phyloP scores from a whole-genome alignment of 257 asterid genomes.

The Capsicum baccatum region DNA sequence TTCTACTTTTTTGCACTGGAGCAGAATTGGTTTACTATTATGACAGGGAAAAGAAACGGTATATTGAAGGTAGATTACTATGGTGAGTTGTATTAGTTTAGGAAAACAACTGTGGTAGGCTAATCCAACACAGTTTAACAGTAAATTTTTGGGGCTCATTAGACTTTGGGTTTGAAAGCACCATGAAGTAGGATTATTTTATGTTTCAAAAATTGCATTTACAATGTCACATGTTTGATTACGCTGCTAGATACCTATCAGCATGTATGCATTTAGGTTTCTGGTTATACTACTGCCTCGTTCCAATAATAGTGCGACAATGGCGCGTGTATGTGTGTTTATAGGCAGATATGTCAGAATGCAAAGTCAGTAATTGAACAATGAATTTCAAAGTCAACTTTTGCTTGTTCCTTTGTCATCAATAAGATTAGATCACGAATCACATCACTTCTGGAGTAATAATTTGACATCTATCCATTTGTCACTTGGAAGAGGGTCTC shows the following conservation, averaged over 20 bases:
- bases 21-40: constrained; percentile 75
- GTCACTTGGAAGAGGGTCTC: neutral
- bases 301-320: neutral
- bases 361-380: neutral
- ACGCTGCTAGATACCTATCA: neutral
- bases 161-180: neutral
- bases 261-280: constrained; percentile 4
- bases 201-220: neutral
- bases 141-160: neutral
- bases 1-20: constrained; percentile 84
- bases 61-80: constrained; percentile 78
- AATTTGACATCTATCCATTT: neutral
- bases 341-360: neutral
- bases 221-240: neutral
- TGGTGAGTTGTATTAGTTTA: constrained; percentile 57
- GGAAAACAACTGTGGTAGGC: neutral
- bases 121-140: neutral
- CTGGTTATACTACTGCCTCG: neutral
- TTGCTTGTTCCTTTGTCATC: neutral
- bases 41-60: constrained; percentile 83
- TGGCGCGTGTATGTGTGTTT: neutral
- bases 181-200: neutral
- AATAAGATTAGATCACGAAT: neutral
- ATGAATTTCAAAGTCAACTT: constrained; percentile 13
- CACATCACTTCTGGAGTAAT: neutral